Conservation (phyloP, 2,329 filamentous ascomycete species). For the Alternaria gansuensis region DNA sequence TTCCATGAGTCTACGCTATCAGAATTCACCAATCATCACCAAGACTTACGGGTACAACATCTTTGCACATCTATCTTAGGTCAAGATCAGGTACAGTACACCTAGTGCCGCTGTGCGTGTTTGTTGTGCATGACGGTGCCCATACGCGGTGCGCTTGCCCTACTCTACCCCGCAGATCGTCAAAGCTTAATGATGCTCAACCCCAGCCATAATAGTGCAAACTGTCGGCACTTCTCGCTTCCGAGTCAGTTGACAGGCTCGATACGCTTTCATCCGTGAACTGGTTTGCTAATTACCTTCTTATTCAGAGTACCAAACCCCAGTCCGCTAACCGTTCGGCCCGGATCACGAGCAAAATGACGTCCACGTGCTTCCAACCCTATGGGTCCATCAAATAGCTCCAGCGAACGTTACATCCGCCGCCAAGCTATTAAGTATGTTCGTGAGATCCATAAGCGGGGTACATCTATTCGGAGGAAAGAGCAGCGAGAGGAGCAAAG, state of each 20-base stretch:
- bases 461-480: slow-evolving; percentile 37
- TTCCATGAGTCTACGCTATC: not conserved
- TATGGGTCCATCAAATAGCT: slow-evolving; percentile 27
- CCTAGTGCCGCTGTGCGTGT: not conserved
- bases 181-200: slow-evolving; percentile 10
- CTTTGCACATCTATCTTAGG: not conserved
- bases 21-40: not conserved
- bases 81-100: not conserved
- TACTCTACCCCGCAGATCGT: slow-evolving; percentile 20
- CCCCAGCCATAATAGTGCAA: slow-evolving; percentile 9
- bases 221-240: slow-evolving; percentile 1
- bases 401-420: slow-evolving; percentile 39
- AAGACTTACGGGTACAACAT: not conserved
- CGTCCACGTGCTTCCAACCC: slow-evolving; percentile 24
- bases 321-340: slow-evolving; percentile 17
- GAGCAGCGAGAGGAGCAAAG: slow-evolving; percentile 25
- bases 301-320: slow-evolving; percentile 16
- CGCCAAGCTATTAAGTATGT: slow-evolving; percentile 24
- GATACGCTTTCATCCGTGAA: not conserved
- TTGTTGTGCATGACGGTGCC: slow-evolving; percentile 1
- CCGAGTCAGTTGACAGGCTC: slow-evolving; percentile 18
- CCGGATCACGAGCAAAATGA: slow-evolving; percentile 29
- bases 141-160: slow-evolving; percentile 3
- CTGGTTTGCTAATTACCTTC: slow-evolving; percentile 15
- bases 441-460: slow-evolving; percentile 44